Evolutionary conservation across 768 basidiomycete species (phyloP), one percentile per base, ranked within the genome.

Genomic region (Boletus barrowsii): DNA sequence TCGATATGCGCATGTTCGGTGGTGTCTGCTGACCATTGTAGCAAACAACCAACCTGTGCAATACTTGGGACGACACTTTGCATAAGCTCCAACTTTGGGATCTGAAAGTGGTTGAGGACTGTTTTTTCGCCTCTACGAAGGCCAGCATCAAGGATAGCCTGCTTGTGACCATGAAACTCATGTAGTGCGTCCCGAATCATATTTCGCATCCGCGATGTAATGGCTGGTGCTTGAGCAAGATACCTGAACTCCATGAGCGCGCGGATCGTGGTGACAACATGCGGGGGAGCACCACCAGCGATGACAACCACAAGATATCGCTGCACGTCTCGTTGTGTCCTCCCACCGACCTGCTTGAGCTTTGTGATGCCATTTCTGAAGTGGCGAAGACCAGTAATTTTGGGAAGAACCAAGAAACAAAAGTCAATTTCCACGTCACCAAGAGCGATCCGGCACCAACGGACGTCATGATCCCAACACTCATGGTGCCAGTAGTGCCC

Each of bases 331-430:
- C 72, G 45, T 47, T 78, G 73, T 26, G 72, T 72, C 13, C 67
- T 35, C 0, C 76, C 73, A 24, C 73, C 72, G 0, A 75, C 71
- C 55, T 79, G 77, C 42, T 76, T 77, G 13, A 78, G 51, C 14
- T 59, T 57, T 6, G 70, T 74, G 20, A 79, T 72, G 0, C 77
- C 74, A 10, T 72, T 63, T 10, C 59, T 55, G 47, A 76, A 79
- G 39, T 76, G 74, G 29, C 66, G 61, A 55, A 68, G 70, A 5
- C 74, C 73, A 14, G 41, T 56, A 18, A 51, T 22, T 13, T 22
- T 26, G 0, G 32, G 54, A 18, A 56, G 17, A 9, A 58, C n/a
- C 3, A 42, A 55, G 17, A 53, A 61, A 4, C 24, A 4, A n/a
- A 55, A 59, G 29, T 57, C 45, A 0, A 53, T 33, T 47, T 72